Evolutionary conservation across 306 rosid species (phyloP).

Genomic region (Cucumis hystrix): DNA sequence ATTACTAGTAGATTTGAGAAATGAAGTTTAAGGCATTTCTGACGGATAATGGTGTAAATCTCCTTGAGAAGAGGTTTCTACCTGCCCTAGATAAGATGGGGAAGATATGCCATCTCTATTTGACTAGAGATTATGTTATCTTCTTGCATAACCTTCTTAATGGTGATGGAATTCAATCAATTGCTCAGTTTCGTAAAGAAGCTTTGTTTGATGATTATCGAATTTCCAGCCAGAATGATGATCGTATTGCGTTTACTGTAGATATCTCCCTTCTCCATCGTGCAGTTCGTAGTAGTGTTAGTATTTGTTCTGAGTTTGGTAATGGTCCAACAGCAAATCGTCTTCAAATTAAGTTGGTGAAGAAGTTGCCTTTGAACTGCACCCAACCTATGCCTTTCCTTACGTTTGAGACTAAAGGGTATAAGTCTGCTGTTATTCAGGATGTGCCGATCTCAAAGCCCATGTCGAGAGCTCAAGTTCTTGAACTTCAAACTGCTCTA

Average conservation of each 20-base stretch:
- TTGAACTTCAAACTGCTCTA: constrained; percentile 70
- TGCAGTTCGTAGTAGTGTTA: constrained; percentile 78
- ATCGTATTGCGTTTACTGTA: constrained; percentile 70
- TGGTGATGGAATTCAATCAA: constrained; percentile 69
- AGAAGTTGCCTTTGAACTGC: constrained; percentile 54
- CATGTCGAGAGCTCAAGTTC: constrained; percentile 46
- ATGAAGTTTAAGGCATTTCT: constrained; percentile 91
- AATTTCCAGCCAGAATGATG: constrained; percentile 75
- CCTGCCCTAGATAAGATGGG: constrained; percentile 78
- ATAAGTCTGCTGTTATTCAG: constrained; percentile 75
- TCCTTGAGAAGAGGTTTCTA: constrained; percentile 65
- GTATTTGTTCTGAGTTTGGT: constrained; percentile 54
- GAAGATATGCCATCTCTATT: constrained; percentile 53
- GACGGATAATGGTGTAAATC: constrained; percentile 58
- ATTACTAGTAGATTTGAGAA: neutral
- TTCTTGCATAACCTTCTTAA: constrained; percentile 92
- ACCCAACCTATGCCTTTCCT: constrained; percentile 66
- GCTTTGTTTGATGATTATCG: constrained; percentile 70
- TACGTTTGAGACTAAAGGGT: constrained; percentile 68
- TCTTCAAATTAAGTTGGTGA: constrained; percentile 74
- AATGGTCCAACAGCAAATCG: constrained; percentile 33
- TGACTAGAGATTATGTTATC: constrained; percentile 58
- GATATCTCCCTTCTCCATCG: constrained; percentile 78
- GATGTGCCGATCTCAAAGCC: constrained; percentile 89
- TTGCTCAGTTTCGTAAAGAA: constrained; percentile 69